Conservation (phyloP, 257 asterid species). For the Agastache rugosa region DNA sequence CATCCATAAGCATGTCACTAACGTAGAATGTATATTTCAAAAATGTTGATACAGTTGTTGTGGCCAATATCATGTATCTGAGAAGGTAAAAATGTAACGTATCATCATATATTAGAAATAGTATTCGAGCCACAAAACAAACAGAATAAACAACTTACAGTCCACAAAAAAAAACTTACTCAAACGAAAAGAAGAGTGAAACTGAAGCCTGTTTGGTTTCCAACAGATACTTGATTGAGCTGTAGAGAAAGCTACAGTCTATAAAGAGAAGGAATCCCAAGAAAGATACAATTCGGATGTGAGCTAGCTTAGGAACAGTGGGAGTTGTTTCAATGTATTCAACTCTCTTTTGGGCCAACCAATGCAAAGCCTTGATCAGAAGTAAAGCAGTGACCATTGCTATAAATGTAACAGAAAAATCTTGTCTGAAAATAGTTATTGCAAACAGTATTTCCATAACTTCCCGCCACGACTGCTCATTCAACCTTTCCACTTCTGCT, state of each 20-base stretch:
- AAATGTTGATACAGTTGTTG: conserved; percentile 81
- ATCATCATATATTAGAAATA: not conserved
- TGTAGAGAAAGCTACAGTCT: conserved; percentile 71
- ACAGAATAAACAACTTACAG: not conserved
- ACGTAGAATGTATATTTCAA: conserved; percentile 83
- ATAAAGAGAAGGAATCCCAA: conserved; percentile 83
- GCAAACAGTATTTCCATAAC: conserved; percentile 97
- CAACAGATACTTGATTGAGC: conserved; percentile 62
- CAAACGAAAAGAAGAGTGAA: conserved; percentile 90
- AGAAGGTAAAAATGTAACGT: conserved; percentile 27
- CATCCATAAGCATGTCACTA: conserved; percentile 96
- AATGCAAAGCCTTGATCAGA: conserved; percentile 92
- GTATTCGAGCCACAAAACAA: conserved; percentile 1
- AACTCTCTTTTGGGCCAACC: conserved; percentile 98
- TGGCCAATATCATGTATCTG: conserved; percentile 95
- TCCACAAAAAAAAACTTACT: conserved; percentile 57
- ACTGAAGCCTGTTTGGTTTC: conserved; percentile 87
- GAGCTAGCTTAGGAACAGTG: conserved; percentile 73
- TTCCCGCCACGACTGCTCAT: conserved; percentile 98
- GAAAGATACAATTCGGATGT: conserved; percentile 82
- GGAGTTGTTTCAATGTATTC: conserved; percentile 98
- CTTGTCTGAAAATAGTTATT: conserved; percentile 92
- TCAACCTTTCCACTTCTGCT: conserved; percentile 98
- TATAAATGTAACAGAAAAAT: conserved; percentile 82
- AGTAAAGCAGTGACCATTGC: conserved; percentile 88